Percentiles rank a stretch among this genome's conserved stretches.
Conservation (phyloP, 1,139 yeast genomes). For the Williopsis jadinii region DNA sequence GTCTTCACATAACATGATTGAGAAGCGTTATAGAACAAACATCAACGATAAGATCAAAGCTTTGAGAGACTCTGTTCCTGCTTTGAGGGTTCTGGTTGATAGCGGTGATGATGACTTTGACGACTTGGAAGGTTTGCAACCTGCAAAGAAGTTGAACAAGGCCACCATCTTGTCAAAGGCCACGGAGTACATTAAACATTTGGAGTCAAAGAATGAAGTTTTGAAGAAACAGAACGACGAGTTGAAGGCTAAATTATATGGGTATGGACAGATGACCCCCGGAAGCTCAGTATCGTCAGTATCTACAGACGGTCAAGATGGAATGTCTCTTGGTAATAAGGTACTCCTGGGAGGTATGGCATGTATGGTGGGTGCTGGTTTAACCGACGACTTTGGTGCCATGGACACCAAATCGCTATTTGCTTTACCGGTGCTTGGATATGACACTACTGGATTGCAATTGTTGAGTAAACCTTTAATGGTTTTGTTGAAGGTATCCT, state of each 20-base stretch:
- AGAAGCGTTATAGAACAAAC: slow-evolving; percentile 67
- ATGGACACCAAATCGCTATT: slow-evolving; percentile 23
- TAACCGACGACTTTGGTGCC: slow-evolving; percentile 23
- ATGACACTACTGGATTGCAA: slow-evolving; percentile 18
- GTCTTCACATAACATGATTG: slow-evolving; percentile 67
- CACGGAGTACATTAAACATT: slow-evolving; percentile 80
- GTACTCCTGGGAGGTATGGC: slow-evolving; percentile 28
- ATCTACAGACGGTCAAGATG: slow-evolving; percentile 5
- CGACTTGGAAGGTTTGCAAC: slow-evolving; percentile 72
- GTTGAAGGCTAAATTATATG: slow-evolving; percentile 30
- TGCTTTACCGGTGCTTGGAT: slow-evolving; percentile 23
- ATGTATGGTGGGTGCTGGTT: slow-evolving; percentile 27
- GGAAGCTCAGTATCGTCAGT: slow-evolving; percentile 19
- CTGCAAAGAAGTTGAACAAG: slow-evolving; percentile 80
- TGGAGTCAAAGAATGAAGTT: slow-evolving; percentile 60
- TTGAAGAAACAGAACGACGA: slow-evolving; percentile 49
- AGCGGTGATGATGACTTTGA: slow-evolving; percentile 28
- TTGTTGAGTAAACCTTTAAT: slow-evolving; percentile 18
- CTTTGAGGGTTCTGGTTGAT: slow-evolving; percentile 36
- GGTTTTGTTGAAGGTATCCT: slow-evolving; percentile 12
- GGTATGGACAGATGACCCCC: slow-evolving; percentile 11
- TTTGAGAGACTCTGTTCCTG: slow-evolving; percentile 66
- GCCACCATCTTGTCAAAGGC: slow-evolving; percentile 87
- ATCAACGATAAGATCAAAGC: slow-evolving; percentile 62
- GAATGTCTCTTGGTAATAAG: slow-evolving; percentile 20